Percentiles rank a stretch among this genome's conserved stretches.
Conservation (phyloP, 768 basidiomycete species). For the Pilatotrama ljubarskyi region DNA sequence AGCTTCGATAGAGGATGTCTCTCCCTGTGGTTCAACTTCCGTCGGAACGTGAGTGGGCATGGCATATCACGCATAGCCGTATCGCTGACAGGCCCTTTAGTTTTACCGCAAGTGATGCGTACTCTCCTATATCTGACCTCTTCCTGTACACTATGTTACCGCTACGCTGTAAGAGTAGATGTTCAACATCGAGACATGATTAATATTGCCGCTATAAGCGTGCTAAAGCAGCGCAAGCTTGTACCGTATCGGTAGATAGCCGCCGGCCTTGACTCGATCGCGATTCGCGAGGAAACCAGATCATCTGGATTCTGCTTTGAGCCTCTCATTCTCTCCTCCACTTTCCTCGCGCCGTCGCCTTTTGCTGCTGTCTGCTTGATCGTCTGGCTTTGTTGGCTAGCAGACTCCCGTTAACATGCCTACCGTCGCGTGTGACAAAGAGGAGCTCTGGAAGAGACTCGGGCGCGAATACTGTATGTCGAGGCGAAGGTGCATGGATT, state of each 20-base stretch:
- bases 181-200: not conserved
- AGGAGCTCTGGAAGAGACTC: constrained; percentile 86
- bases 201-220: no score
- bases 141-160: not conserved
- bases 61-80: constrained; percentile 10
- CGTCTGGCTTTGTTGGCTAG: not conserved
- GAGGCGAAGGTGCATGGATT: constrained; percentile 19
- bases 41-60: constrained; percentile 71
- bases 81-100: constrained; percentile 38
- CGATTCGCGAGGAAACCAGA: constrained; percentile 14
- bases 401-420: constrained; percentile 59
- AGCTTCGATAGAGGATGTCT: constrained; percentile 97
- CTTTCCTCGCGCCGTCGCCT: not conserved
- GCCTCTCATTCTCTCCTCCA: not conserved
- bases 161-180: not conserved
- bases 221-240: not conserved
- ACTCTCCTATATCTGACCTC: not conserved
- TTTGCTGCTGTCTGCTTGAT: not conserved
- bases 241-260: not conserved
- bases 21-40: constrained; percentile 96
- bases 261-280: constrained; percentile 16
- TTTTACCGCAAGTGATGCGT: constrained; percentile 72
- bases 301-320: constrained; percentile 1
- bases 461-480: constrained; percentile 69
- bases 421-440: constrained; percentile 94